Conservation (phyloP, 2,329 filamentous ascomycete genomes). For the Hypoxylon sp. region DNA sequence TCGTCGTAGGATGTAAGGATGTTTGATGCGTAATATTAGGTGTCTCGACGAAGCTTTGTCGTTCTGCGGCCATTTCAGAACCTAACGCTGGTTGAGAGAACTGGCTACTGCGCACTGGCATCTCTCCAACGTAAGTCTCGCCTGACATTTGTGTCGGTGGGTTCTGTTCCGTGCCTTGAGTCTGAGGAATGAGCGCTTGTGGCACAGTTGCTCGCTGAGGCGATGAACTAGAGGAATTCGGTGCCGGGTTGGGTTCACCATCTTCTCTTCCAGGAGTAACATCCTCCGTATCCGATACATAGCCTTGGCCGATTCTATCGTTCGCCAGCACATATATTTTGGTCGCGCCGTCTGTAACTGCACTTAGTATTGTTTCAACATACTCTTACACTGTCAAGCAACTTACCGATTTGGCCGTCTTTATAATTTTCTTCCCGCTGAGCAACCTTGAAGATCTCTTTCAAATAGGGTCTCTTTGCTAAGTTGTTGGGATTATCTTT, state of each 20-base stretch:
- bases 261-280: constrained; percentile 53
- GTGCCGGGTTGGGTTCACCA: constrained; percentile 51
- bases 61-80: constrained; percentile 53
- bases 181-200: constrained; percentile 48
- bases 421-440: constrained; percentile 63
- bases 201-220: constrained; percentile 38
- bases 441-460: constrained; percentile 70
- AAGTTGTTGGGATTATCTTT: constrained; percentile 61
- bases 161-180: constrained; percentile 49
- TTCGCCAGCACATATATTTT: constrained; percentile 60
- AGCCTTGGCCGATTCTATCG: constrained; percentile 59
- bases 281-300: constrained; percentile 58
- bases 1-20: constrained; percentile 45
- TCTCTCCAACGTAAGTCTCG: constrained; percentile 45
- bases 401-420: constrained; percentile 66
- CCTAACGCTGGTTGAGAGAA: constrained; percentile 54
- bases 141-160: constrained; percentile 40
- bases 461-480: constrained; percentile 63
- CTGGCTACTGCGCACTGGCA: constrained; percentile 55
- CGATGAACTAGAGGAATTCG: constrained; percentile 49
- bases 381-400: too few relatives aligned
- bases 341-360: constrained; percentile 51
- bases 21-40: constrained; percentile 21
- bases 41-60: constrained; percentile 45
- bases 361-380: constrained; percentile 26